Evolutionary conservation across 768 basidiomycete species (phyloP), one percentile per base, ranked within the genome.

Genomic region (Mycena vitilis): DNA sequence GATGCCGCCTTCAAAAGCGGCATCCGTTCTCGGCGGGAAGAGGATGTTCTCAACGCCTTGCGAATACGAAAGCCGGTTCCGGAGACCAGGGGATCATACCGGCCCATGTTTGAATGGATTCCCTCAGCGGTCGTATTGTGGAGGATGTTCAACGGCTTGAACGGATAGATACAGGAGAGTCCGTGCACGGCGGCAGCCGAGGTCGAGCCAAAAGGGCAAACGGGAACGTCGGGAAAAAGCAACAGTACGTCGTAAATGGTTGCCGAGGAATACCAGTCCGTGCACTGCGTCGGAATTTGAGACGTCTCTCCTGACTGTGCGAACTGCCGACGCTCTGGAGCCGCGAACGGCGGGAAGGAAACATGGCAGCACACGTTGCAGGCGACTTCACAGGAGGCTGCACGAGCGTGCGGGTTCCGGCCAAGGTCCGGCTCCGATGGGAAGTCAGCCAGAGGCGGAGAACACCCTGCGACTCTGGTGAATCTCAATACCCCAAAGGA

Each of bases 1-100:
- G 38, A 66, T 44, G 45, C 34, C 48, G 38, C 54, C 49, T 57
- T 34, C 54, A 53, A 62, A 57, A 51, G 22, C 62, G 57, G 62
- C 60, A 63, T 69, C 67, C 67, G 62, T 45, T 54, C 25, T 69
- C 25, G 57, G 62, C 62, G 66, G 60, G 38, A 52, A 30, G 20
- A 47, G 23, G 55, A 34, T 23, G 51, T 44, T 36, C 12, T 22
- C 7, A 42, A 22, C 16, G 53, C 45, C 30, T 30, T 59, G 15
- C 12, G 55, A n/a, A 15, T 48, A 9, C 13, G 36, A 51, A 57
- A 51, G 11, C 16, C 40, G 40, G 56, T 9, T 34, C 40, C 56
- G 34, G 20, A 37, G 37, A 51, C 9, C 34, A 53, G 49, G 53
- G 15, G 37, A 45, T 42, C 23, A 22, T 30, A 3, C 38, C 30